These are phyloP conservation scores for Glomus cerebriforme DNA, from an alignment of 192 early-diverging fungal species.

Conservation along the genomic window DNA sequence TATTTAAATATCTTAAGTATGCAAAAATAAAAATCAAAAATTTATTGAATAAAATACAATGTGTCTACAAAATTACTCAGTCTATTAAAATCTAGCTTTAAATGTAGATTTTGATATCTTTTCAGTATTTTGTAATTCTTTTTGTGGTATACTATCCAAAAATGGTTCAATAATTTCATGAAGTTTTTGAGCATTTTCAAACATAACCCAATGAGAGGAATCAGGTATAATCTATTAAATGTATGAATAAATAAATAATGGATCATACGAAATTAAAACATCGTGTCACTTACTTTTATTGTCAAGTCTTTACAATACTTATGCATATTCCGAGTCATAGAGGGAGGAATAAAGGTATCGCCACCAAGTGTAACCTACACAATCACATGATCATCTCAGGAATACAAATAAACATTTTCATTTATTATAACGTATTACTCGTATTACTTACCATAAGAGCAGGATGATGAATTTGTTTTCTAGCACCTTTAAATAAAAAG, in stretches of 20 bases:
- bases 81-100: neutral
- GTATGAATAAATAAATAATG: neutral
- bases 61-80: neutral
- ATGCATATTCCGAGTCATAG: neutral
- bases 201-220: conserved; percentile 20
- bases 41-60: neutral
- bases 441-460: conserved; percentile 14
- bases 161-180: conserved; percentile 15
- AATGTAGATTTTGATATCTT: neutral
- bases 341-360: neutral
- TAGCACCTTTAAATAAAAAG: conserved; percentile 4
- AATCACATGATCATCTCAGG: neutral
- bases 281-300: neutral
- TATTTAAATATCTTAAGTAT: too few relatives aligned
- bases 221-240: conserved; percentile 4
- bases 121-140: neutral
- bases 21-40: neutral
- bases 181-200: conserved; percentile 16
- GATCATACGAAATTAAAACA: neutral
- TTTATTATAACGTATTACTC: neutral
- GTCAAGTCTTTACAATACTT: conserved; percentile 12
- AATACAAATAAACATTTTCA: neutral
- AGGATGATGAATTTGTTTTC: conserved; percentile 24
- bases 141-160: conserved; percentile 8
- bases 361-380: neutral